Evolutionary conservation across 352 stramenopile species (phyloP), one percentile per base, ranked within the genome.

Genomic region (Phytophthora palmivora): DNA sequence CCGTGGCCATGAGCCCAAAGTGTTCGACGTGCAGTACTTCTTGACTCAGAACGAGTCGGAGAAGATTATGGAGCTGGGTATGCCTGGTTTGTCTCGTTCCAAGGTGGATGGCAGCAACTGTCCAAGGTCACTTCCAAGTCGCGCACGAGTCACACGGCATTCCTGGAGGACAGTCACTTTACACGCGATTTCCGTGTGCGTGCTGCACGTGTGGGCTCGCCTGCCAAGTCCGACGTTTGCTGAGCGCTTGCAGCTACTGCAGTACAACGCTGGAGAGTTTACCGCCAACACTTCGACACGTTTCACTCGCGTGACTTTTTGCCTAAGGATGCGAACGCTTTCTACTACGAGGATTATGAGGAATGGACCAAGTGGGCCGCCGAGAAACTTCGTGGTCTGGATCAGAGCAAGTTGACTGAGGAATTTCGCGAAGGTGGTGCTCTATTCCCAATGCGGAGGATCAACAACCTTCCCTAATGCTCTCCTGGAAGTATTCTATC

Each of bases 261-360:
- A 82, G 10, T 94, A 94, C 59, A 82, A 57, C 4, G 80, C 82
- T 0, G 85, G 85, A 0, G 79, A 94, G 47, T 94, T 94, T 94
- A 92, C 67, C 82, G 84, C 21, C 71, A 88, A 71, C 85, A 94
- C 50, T 69, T 91, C 16, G 85, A 94, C 59, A 92, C 81, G 37
- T 94, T 94, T 54, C 77, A 92, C 61, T 87, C 82, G 42, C 68
- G 76, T 1, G 77, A 91, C 0, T 88, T 92, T 39, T 28, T 92
- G 30, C 84, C 84, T 6, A 85, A 87, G 52, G 62, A 54, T 7
- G 67, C 72, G 9, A 45, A 72, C 12, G 57, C 73, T 4, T 75
- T 65, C 11, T 33, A 55, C 16, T 72, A 85, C 32, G 78, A 90
- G 15, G 78, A 89, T 50, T 94, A 90, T 66, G 73, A 71, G 33